phyloP scores from a whole-genome alignment of 768 basidiomycete species.

The Rhodotorula taiwanensis region DNA sequence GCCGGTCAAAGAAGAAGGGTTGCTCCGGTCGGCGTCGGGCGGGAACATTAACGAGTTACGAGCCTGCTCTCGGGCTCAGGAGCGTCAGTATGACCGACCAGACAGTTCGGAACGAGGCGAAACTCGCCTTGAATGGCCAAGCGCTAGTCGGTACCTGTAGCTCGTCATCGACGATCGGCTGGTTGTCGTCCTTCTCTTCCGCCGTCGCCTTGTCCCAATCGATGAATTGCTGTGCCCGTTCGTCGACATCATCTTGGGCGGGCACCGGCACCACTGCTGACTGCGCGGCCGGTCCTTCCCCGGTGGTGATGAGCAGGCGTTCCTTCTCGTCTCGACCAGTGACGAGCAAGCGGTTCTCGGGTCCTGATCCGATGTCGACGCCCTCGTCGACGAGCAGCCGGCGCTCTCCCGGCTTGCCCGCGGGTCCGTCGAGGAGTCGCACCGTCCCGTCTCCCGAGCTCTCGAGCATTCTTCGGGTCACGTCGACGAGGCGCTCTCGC shows the following conservation, averaged over 20 bases:
- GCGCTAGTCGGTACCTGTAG: slow-evolving; percentile 28
- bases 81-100: neutral
- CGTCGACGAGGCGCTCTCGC: slow-evolving; percentile 52
- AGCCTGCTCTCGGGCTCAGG: slow-evolving; percentile 51
- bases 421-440: slow-evolving; percentile 39
- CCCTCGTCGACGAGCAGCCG: slow-evolving; percentile 27
- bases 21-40: slow-evolving; percentile 77
- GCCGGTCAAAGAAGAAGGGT: slow-evolving; percentile 52
- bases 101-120: slow-evolving; percentile 49
- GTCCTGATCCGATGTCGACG: slow-evolving; percentile 16
- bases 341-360: slow-evolving; percentile 53
- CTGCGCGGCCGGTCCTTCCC: slow-evolving; percentile 47
- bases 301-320: slow-evolving; percentile 16
- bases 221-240: slow-evolving; percentile 35
- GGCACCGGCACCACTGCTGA: too few species aligned
- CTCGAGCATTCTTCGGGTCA: slow-evolving; percentile 30
- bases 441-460: slow-evolving; percentile 22
- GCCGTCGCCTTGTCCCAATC: slow-evolving; percentile 36
- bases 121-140: slow-evolving; percentile 50
- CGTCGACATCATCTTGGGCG: too few species aligned
- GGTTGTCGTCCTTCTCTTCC: slow-evolving; percentile 30
- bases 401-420: slow-evolving; percentile 39
- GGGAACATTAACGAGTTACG: slow-evolving; percentile 93
- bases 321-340: slow-evolving; percentile 53
- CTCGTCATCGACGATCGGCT: slow-evolving; percentile 9